Conservation (phyloP, 1,284 basidiomycete genomes). For the Neotropicomus parvogracilis region DNA sequence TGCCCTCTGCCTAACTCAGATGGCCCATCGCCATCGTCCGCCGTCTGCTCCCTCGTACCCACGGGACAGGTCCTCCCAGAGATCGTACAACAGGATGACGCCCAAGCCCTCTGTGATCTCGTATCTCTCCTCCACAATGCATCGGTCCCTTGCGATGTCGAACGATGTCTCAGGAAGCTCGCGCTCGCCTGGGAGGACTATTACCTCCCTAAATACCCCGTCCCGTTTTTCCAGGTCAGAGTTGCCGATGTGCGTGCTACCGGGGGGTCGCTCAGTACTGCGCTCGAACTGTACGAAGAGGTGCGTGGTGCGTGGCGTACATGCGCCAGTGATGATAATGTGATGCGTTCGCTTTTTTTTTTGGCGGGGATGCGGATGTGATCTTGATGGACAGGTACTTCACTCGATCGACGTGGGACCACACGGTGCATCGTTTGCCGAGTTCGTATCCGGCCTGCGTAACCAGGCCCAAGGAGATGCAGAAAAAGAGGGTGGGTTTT, state of each 20-base stretch:
- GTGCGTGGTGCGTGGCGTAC: slow-evolving; percentile 14
- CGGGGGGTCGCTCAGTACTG: slow-evolving; percentile 32
- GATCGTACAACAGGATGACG: slow-evolving; percentile 24
- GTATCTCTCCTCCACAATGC: slow-evolving; percentile 17
- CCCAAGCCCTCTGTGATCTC: slow-evolving; percentile 19
- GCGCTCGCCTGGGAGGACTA: slow-evolving; percentile 33
- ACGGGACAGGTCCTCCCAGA: slow-evolving; percentile 22
- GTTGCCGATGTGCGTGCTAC: slow-evolving; percentile 32
- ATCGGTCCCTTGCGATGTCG: slow-evolving; percentile 14
- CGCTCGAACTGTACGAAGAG: slow-evolving; percentile 30
- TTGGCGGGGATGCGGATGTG: not conserved
- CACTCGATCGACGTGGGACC: slow-evolving; percentile 18
- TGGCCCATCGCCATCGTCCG: slow-evolving; percentile 4
- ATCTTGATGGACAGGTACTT: slow-evolving; percentile 21
- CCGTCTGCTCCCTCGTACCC: not conserved
- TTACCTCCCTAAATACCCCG: slow-evolving; percentile 30
- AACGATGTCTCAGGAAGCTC: slow-evolving; percentile 25
- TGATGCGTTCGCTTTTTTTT: slow-evolving; percentile 6
- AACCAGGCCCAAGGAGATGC: slow-evolving; percentile 26
- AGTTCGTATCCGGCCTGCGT: slow-evolving; percentile 28
- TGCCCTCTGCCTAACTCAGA: slow-evolving; percentile 5
- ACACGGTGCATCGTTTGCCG: slow-evolving; percentile 18
- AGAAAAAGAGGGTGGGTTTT: slow-evolving; percentile 25
- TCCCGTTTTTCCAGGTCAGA: slow-evolving; percentile 33
- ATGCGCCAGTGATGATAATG: too few relatives aligned